Conservation (phyloP, 257 asterid genomes). For the Ajuga chamaepitys region DNA sequence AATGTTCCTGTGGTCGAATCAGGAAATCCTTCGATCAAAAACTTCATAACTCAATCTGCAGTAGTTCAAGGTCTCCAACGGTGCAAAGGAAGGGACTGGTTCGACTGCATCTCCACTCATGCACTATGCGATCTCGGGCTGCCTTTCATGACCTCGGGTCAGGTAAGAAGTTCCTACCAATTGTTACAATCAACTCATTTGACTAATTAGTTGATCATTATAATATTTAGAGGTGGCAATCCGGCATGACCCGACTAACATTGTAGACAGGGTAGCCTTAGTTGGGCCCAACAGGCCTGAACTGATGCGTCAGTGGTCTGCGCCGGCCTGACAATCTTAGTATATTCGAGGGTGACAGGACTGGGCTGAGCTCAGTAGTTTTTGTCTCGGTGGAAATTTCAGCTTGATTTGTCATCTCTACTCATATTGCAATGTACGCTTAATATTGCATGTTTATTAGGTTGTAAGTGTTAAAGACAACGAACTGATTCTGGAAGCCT, state of each 20-base stretch:
- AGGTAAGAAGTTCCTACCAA: conserved; percentile 27
- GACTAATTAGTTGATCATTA: background rate
- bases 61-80: conserved; percentile 65
- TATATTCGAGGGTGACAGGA: too few species aligned
- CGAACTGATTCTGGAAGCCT: conserved; percentile 72
- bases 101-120: conserved; percentile 52
- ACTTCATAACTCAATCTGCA: conserved; percentile 93
- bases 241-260: too few species aligned
- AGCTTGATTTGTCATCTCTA: too few species aligned
- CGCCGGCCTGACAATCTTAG: too few species aligned
- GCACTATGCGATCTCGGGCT: conserved; percentile 71
- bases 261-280: too few species aligned
- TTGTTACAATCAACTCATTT: background rate
- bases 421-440: too few species aligned
- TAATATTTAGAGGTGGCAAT: too few species aligned
- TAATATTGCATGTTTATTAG: conserved; percentile 19
- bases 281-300: too few species aligned
- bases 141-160: conserved; percentile 64
- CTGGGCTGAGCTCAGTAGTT: too few species aligned
- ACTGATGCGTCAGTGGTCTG: too few species aligned
- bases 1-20: conserved; percentile 77
- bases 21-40: conserved; percentile 45
- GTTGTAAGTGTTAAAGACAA: conserved; percentile 47
- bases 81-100: conserved; percentile 85
- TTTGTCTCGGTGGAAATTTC: too few species aligned